phyloP scores from a whole-genome alignment of 2,329 filamentous ascomycete genomes.

The Coniochaeta ligniaria region DNA sequence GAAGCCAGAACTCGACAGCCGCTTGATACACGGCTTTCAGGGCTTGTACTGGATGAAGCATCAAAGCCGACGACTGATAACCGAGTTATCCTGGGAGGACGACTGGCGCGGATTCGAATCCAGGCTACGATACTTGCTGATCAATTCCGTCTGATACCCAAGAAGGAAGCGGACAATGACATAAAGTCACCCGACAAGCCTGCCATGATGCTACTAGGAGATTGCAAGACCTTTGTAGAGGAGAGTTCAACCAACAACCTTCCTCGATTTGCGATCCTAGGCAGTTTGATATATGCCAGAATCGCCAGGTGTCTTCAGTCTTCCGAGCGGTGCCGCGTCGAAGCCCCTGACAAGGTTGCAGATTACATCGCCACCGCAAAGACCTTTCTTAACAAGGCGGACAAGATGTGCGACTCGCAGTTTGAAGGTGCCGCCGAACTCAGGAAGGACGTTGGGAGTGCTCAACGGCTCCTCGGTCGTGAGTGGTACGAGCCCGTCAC shows the following conservation, averaged over 20 bases:
- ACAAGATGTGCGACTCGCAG: slow-evolving; percentile 20
- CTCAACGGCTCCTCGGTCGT: not conserved
- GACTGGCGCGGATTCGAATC: slow-evolving; percentile 19
- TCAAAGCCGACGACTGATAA: slow-evolving; percentile 1
- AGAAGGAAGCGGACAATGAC: slow-evolving; percentile 1
- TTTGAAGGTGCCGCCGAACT: slow-evolving; percentile 22
- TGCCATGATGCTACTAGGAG: slow-evolving; percentile 8
- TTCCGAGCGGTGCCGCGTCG: too few species aligned
- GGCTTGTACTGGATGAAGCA: not conserved
- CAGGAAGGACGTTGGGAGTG: slow-evolving; percentile 17
- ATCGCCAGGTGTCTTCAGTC: slow-evolving; percentile 17
- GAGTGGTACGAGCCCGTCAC: slow-evolving; percentile 32
- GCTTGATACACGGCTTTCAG: not conserved
- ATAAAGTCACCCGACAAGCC: slow-evolving; percentile 1
- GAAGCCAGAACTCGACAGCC: slow-evolving; percentile 9
- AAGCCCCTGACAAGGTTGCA: slow-evolving; percentile 4
- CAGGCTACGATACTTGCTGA: slow-evolving; percentile 16
- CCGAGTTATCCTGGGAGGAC: slow-evolving; percentile 18
- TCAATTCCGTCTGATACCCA: slow-evolving; percentile 9
- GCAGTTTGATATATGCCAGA: slow-evolving; percentile 22
- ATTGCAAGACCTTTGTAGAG: slow-evolving; percentile 20
- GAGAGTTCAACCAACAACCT: slow-evolving; percentile 21
- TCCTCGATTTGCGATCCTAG: slow-evolving; percentile 28
- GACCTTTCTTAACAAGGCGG: slow-evolving; percentile 18
- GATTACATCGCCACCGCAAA: slow-evolving; percentile 12